phyloP scores from a whole-genome alignment of 179 eudicot species.

The Silene noctiflora region DNA sequence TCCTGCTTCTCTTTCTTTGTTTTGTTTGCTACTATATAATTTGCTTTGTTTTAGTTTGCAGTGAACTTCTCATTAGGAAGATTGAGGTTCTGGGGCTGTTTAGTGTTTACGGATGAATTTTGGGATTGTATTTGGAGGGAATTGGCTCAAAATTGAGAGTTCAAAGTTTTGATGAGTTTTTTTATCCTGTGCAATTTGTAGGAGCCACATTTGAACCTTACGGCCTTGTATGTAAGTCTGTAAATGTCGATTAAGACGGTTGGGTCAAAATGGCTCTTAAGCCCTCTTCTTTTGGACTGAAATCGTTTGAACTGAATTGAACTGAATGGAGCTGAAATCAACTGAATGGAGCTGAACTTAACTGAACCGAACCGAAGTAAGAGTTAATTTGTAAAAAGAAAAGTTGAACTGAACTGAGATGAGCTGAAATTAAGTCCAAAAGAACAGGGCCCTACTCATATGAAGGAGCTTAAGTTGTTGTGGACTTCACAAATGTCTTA shows the following conservation, averaged over 20 bases:
- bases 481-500: too few species aligned
- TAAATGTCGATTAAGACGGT: not conserved
- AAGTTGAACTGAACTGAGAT: too few species aligned
- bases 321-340: too few species aligned
- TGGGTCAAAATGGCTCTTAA: too few species aligned
- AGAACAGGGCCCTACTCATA: too few species aligned
- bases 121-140: not conserved
- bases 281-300: too few species aligned
- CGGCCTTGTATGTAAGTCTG: not conserved
- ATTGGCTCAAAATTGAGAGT: not conserved
- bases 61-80: not conserved
- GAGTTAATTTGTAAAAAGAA: too few species aligned
- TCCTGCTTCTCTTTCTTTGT: not conserved
- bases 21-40: not conserved
- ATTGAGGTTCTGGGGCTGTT: not conserved
- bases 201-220: not conserved
- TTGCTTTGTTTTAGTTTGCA: not conserved
- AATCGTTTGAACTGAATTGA: too few species aligned
- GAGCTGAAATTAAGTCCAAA: too few species aligned
- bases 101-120: not conserved
- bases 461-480: too few species aligned
- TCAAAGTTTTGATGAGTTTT: not conserved
- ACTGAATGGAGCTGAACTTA: too few species aligned
- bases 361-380: too few species aligned
- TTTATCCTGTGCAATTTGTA: not conserved